Percentiles rank a stretch among this genome's conserved stretches.
Evolutionary conservation across 371 early-diverging fungal genomes (phyloP).

Genomic region (Enterocytospora artemiae): DNA sequence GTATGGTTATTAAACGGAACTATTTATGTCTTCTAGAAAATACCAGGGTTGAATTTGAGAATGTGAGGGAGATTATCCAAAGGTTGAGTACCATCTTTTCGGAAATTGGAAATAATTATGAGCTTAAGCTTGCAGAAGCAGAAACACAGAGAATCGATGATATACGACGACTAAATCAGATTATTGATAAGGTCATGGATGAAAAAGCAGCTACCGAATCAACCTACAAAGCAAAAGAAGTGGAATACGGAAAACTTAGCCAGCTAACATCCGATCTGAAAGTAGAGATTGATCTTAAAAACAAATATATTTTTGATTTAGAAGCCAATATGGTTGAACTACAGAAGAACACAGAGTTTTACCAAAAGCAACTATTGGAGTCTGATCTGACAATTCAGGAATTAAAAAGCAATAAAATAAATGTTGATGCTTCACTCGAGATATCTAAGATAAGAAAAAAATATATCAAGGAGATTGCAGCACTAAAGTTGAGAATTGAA

Average conservation of each 20-base stretch:
- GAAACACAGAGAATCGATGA: background rate
- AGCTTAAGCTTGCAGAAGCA: background rate
- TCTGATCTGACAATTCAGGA: slow-evolving; percentile 9
- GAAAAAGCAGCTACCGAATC: background rate
- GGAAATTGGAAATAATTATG: too few species aligned
- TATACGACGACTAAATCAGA: background rate
- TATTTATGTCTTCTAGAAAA: too few species aligned
- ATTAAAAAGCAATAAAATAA: slow-evolving; percentile 1
- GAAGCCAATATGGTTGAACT: slow-evolving; percentile 1
- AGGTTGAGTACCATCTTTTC: too few species aligned
- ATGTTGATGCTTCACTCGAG: background rate
- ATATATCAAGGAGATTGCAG: slow-evolving; percentile 11
- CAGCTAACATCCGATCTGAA: background rate
- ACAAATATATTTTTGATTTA: slow-evolving; percentile 2
- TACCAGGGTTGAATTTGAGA: too few species aligned
- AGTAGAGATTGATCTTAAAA: slow-evolving; percentile 1
- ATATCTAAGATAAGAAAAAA: slow-evolving; percentile 4
- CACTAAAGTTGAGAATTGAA: slow-evolving; percentile 11
- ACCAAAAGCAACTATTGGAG: slow-evolving; percentile 5
- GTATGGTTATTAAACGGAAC: too few species aligned
- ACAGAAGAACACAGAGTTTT: slow-evolving; percentile 4
- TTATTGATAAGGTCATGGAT: background rate
- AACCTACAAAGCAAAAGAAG: background rate
- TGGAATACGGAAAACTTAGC: background rate
- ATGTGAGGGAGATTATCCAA: too few species aligned